phyloP scores from a whole-genome alignment of 768 basidiomycete species.

The Lyophyllum shimeji region DNA sequence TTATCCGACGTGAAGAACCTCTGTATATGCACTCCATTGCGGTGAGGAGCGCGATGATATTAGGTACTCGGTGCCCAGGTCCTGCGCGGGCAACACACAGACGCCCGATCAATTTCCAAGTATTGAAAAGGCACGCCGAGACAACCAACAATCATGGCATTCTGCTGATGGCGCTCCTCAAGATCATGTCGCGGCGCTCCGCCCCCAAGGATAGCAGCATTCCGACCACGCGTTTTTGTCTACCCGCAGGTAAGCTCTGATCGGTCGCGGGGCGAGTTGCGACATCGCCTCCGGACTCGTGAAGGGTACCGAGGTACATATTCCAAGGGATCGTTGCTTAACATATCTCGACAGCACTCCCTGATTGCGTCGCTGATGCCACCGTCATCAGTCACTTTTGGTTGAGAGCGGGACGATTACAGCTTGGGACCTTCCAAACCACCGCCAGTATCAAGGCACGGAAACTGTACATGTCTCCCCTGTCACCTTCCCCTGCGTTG shows the following conservation, averaged over 20 bases:
- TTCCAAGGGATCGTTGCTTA: too few relatives aligned
- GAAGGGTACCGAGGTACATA: too few relatives aligned
- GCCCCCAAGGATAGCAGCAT: background rate
- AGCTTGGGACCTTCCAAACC: background rate
- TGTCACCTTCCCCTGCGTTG: constrained; percentile 1
- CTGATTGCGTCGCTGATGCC: background rate
- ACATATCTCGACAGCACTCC: background rate
- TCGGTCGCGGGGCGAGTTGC: too few relatives aligned
- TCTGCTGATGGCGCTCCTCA: background rate
- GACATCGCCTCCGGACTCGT: too few relatives aligned
- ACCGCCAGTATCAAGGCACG: background rate
- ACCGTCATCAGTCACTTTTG: background rate
- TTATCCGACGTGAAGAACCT: too few relatives aligned
- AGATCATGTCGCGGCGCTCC: background rate
- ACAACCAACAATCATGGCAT: background rate
- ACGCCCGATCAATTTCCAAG: background rate
- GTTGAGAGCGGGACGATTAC: background rate
- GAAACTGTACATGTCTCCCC: background rate
- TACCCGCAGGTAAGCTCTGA: too few relatives aligned
- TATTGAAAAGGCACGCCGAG: background rate
- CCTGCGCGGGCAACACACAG: background rate
- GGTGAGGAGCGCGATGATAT: background rate
- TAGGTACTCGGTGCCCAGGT: background rate
- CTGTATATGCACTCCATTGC: background rate
- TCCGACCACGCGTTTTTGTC: too few relatives aligned